phyloP scores from a whole-genome alignment of 306 rosid genomes.

The Acmispon strigosus region DNA sequence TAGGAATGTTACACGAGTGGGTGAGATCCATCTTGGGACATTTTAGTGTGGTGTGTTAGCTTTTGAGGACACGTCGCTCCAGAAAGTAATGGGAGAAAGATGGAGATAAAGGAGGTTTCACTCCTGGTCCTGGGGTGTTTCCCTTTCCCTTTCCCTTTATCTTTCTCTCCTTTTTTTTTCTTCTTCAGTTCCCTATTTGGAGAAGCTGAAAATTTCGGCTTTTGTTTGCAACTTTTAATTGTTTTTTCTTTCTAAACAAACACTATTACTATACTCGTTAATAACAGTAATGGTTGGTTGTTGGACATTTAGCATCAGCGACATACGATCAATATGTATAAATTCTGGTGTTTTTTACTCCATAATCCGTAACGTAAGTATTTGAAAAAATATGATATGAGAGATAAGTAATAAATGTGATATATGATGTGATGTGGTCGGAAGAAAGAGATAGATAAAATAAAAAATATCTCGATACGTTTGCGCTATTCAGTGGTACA shows the following conservation, averaged over 20 bases:
- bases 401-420: no score
- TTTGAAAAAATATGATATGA: no score
- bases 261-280: no score
- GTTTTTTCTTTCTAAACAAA: neutral
- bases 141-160: neutral
- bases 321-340: no score
- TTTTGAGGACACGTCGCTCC: slow-evolving; percentile 70
- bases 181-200: slow-evolving; percentile 36
- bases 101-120: slow-evolving; percentile 12
- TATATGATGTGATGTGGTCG: no score
- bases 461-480: no score
- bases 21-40: slow-evolving; percentile 34
- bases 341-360: no score
- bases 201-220: neutral
- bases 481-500: no score
- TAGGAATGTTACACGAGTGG: slow-evolving; percentile 39
- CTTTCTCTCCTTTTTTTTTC: neutral
- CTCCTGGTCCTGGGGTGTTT: neutral
- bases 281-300: no score
- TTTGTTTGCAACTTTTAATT: neutral
- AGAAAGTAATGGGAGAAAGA: slow-evolving; percentile 35
- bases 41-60: slow-evolving; percentile 38
- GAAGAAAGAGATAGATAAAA: no score
- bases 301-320: no score
- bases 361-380: no score